phyloP scores from a whole-genome alignment of 23 red algal genomes.

The Gracilaria domingensis region DNA sequence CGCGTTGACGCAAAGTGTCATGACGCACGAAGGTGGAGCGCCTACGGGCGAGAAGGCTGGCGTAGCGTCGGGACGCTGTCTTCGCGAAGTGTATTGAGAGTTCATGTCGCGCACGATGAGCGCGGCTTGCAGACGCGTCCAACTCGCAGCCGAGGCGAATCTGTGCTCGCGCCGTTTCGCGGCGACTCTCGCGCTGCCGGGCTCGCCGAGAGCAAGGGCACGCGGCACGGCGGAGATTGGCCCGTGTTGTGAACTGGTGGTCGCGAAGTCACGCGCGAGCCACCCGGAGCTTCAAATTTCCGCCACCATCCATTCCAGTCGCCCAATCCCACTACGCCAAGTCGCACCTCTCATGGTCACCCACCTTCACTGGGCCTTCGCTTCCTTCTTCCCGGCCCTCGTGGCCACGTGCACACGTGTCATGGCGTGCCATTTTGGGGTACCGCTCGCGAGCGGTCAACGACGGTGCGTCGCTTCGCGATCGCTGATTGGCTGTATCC shows the following conservation, averaged over 20 bases:
- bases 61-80: not conserved
- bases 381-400: not conserved
- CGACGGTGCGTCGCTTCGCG: not conserved
- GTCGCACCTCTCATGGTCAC: not conserved
- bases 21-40: conserved; percentile 8
- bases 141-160: too few species aligned
- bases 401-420: conserved; percentile 3
- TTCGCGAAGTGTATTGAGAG: not conserved
- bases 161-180: not conserved
- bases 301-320: not conserved
- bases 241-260: not conserved
- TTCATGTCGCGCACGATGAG: not conserved
- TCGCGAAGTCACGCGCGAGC: not conserved
- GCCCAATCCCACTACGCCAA: not conserved
- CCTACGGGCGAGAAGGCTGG: conserved; percentile 5
- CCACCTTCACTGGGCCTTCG: not conserved
- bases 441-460: too few species aligned
- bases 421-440: not conserved
- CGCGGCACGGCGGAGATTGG: not conserved
- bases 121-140: not conserved
- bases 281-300: not conserved
- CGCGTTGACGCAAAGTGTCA: too few species aligned
- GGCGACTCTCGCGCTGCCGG: not conserved
- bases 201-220: not conserved
- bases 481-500: conserved; percentile 19